Evolutionary conservation across 2,329 filamentous ascomycete genomes (phyloP).

Genomic region (Plenodomus tracheiphilus): DNA sequence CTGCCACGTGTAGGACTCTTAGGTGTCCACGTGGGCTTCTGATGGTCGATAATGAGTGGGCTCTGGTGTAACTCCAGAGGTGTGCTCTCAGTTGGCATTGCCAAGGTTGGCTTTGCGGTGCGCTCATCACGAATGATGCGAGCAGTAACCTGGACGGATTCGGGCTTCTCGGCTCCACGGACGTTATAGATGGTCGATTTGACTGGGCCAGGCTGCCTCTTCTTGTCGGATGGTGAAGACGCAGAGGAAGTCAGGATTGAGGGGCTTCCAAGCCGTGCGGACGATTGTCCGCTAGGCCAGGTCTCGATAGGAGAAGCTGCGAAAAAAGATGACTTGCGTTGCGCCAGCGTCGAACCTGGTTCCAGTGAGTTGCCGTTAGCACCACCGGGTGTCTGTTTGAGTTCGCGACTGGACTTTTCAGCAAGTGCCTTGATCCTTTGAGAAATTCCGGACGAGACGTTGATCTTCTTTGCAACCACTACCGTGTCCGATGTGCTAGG

Average conservation of each 20-base stretch:
- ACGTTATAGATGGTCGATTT: slow-evolving; percentile 46
- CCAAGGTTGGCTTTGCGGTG: slow-evolving; percentile 33
- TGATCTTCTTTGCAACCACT: slow-evolving; percentile 68
- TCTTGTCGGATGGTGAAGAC: slow-evolving; percentile 34
- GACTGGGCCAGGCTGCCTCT: slow-evolving; percentile 22
- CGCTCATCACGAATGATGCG: slow-evolving; percentile 72
- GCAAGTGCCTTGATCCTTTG: slow-evolving; percentile 93
- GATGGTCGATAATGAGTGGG: slow-evolving; percentile 67
- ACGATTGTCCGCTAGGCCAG: slow-evolving; percentile 28
- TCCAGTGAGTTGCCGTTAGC: slow-evolving; percentile 25
- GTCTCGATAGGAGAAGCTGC: slow-evolving; percentile 36
- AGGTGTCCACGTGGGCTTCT: slow-evolving; percentile 42
- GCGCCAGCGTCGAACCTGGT: slow-evolving; percentile 36
- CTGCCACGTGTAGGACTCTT: slow-evolving; percentile 32
- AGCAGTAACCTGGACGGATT: slow-evolving; percentile 87
- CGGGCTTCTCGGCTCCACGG: slow-evolving; percentile 53
- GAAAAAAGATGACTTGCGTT: slow-evolving; percentile 46
- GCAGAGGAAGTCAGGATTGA: slow-evolving; percentile 30
- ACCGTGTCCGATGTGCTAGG: slow-evolving; percentile 27
- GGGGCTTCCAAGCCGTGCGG: slow-evolving; percentile 35
- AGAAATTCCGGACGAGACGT: slow-evolving; percentile 87
- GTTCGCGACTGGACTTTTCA: slow-evolving; percentile 65
- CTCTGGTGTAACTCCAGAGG: slow-evolving; percentile 57
- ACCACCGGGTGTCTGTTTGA: slow-evolving; percentile 21
- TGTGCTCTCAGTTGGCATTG: slow-evolving; percentile 55